Percentiles rank a stretch among this genome's conserved stretches.
Conservation (phyloP, 805 yeast genomes). For the Candida sithepensis region DNA sequence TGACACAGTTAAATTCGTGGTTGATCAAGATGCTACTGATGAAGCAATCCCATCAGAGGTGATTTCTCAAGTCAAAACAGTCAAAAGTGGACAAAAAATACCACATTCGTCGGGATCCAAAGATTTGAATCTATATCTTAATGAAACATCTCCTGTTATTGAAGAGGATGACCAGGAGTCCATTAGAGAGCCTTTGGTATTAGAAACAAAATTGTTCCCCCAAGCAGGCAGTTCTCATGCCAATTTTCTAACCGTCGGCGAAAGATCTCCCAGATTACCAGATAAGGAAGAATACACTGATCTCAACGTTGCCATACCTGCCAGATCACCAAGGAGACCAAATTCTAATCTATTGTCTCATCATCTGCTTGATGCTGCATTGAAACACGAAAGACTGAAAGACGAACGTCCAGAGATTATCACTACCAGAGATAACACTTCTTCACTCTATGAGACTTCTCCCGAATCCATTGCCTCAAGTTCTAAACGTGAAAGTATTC, state of each 20-base stretch:
- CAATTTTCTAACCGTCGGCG: background rate
- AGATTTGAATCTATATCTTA: slow-evolving; percentile 9
- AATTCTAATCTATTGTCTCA: slow-evolving; percentile 6
- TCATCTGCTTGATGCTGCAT: background rate
- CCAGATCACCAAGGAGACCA: slow-evolving; percentile 32
- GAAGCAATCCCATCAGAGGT: slow-evolving; percentile 13
- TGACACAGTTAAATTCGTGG: slow-evolving; percentile 32
- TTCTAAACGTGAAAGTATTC: slow-evolving; percentile 1
- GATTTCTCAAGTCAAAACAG: slow-evolving; percentile 18
- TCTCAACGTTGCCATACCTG: slow-evolving; percentile 26
- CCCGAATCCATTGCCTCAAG: background rate
- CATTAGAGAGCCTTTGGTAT: slow-evolving; percentile 13
- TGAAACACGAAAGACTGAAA: background rate
- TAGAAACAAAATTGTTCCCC: slow-evolving; percentile 17
- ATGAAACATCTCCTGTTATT: slow-evolving; percentile 15
- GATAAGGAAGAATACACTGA: slow-evolving; percentile 24
- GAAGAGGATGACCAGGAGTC: slow-evolving; percentile 22
- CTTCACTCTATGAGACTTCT: slow-evolving; percentile 1
- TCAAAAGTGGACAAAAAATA: slow-evolving; percentile 11
- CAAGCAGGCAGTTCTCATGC: background rate
- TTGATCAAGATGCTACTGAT: slow-evolving; percentile 15
- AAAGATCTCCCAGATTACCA: slow-evolving; percentile 19
- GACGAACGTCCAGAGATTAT: background rate
- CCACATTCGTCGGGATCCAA: slow-evolving; percentile 13
- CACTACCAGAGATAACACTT: background rate